These are phyloP conservation scores for Paramecium bursaria DNA, from an alignment of 73 alveolate species.

Conservation along the genomic window DNA sequence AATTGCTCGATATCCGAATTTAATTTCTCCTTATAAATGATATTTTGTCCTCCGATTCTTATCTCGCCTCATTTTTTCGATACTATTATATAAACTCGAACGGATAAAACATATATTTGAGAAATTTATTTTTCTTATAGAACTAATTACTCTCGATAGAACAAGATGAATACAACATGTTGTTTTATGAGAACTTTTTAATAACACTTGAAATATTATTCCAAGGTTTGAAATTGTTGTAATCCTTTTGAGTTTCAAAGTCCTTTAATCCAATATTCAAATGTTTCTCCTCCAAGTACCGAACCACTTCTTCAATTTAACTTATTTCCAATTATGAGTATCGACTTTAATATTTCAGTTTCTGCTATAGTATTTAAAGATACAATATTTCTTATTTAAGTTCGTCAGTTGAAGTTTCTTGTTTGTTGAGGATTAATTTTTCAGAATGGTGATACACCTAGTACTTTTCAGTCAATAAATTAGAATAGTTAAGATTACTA, in stretches of 20 bases:
- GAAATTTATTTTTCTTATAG: too few species aligned
- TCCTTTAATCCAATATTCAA: neutral
- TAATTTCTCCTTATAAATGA: neutral
- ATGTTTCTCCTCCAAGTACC: neutral
- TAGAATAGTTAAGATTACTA: too few species aligned
- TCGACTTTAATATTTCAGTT: conserved; percentile 2
- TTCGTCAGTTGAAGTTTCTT: neutral
- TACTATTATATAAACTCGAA: conserved; percentile 15
- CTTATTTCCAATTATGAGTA: neutral
- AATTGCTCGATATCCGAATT: neutral
- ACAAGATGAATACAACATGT: neutral
- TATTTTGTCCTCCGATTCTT: conserved; percentile 7
- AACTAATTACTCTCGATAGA: neutral
- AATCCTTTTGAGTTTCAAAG: conserved; percentile 16
- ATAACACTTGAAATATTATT: neutral
- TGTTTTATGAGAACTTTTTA: neutral
- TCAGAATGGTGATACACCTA: too few species aligned
- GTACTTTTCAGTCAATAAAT: too few species aligned
- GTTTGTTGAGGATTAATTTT: too few species aligned
- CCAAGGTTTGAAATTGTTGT: neutral
- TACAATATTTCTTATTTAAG: neutral
- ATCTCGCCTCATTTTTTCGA: neutral
- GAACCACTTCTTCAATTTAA: conserved; percentile 9
- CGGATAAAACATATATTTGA: conserved; percentile 48
- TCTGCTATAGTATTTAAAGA: neutral